phyloP scores from a whole-genome alignment of 129 eudicot species.

The Artemisia tridentata region DNA sequence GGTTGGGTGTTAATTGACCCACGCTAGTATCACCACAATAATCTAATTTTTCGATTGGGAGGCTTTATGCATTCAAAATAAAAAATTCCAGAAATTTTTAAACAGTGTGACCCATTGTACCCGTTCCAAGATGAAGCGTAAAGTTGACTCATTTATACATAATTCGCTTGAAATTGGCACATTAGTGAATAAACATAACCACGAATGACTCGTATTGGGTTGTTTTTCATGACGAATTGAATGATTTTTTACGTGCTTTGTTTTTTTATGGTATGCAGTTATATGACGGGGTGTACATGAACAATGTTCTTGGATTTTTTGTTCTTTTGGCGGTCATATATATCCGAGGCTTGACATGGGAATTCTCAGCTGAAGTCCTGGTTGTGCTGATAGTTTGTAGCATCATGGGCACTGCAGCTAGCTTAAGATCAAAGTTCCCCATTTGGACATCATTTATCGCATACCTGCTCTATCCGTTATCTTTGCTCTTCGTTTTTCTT shows the following conservation, averaged over 20 bases:
- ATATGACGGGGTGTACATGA: slow-evolving; percentile 76
- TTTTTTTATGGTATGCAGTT: slow-evolving; percentile 40
- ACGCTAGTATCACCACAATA: too few species aligned
- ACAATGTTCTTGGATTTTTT: slow-evolving; percentile 71
- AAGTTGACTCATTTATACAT: too few species aligned
- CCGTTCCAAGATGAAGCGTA: too few species aligned
- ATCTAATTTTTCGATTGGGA: too few species aligned
- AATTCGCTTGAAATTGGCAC: too few species aligned
- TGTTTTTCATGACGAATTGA: background rate
- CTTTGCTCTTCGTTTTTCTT: slow-evolving; percentile 61
- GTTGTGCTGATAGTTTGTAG: slow-evolving; percentile 49
- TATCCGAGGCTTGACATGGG: slow-evolving; percentile 62
- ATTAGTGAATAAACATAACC: background rate
- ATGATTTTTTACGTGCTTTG: slow-evolving; percentile 3
- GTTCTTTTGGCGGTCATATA: slow-evolving; percentile 70
- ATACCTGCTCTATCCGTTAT: slow-evolving; percentile 62
- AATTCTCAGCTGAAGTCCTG: slow-evolving; percentile 60
- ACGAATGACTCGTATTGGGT: background rate
- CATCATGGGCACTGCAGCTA: slow-evolving; percentile 54
- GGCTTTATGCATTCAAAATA: too few species aligned
- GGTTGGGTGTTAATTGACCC: too few species aligned
- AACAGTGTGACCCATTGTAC: too few species aligned
- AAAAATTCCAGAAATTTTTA: too few species aligned
- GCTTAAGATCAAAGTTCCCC: slow-evolving; percentile 60
- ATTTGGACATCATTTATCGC: slow-evolving; percentile 66